Base-by-base conservation (phyloP, 352 stramenopile species). In the Phytophthora cryptogea region DNA sequence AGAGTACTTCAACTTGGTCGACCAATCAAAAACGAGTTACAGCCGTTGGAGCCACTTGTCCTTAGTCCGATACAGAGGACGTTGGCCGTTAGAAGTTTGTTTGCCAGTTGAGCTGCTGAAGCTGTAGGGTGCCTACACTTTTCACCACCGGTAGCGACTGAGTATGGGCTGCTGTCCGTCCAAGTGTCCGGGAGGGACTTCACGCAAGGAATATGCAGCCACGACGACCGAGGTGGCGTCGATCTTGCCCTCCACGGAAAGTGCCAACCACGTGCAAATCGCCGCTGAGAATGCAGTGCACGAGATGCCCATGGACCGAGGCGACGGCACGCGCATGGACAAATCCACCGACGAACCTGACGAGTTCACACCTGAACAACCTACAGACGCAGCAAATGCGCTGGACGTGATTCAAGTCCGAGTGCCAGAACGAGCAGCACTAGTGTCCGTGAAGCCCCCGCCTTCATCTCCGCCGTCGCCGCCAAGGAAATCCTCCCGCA, bases 111-210 rank as follows among this genome's bases (percentile, higher is more conserved):
- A 23, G 20, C 20, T 23, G 20, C 20, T 23, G 20, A 23, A 23
- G 20, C 20, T 23, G 20, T 23, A 23, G 20, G 20, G 1, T 23
- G 20, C 20, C 20, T 23, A 23, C 20, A 23, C 2, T 23, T 23
- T 23, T 23, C 20, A 23, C 20, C 20, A 23, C 20, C 20, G 20
- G 20, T 23, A 23, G 20, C 20, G 20, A 23, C 20, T 23, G 20
- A 44, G 39, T 11, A 90, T 90, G 78, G 78, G 78, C 10, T 90
- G 79, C 64, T 90, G 75, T 52, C 66, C 78, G 45, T 90, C 81
- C 23, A 90, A 85, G 60, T 36, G 30, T 8, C 45, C 41, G n/a
- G 36, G 16, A 20, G 30, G 30, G 39, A 58, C 33, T n/a, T 11
- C 23, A 30, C 42, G 37, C 14, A 67, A 59, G 39, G 50, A 66